A percentile compares a stretch with the other conserved stretches of the same genome.
phyloP scores from a whole-genome alignment of 192 early-diverging fungal species.

The Backusella circina region DNA sequence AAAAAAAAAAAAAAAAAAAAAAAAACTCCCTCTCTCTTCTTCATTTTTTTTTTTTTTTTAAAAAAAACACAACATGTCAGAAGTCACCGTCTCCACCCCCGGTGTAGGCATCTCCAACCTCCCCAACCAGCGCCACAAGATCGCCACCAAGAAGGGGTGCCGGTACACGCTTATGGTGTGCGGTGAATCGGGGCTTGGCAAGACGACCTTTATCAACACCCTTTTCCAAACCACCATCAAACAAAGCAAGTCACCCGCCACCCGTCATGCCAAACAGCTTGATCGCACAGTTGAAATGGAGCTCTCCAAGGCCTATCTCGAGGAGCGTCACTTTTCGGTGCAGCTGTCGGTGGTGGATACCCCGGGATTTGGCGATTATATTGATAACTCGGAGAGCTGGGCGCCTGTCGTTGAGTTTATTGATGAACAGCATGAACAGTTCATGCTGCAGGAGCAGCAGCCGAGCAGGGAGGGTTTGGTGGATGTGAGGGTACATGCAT shows the following conservation, averaged over 20 bases:
- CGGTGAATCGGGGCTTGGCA: conserved; percentile 93
- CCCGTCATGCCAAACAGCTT: conserved; percentile 86
- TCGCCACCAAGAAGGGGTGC: conserved; percentile 87
- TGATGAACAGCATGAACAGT: conserved; percentile 91
- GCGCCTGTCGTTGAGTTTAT: conserved; percentile 93
- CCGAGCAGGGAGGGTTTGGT: conserved; percentile 78
- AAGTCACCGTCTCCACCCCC: background rate
- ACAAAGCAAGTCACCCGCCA: conserved; percentile 22
- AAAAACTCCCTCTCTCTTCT: background rate
- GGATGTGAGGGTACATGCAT: conserved; percentile 92
- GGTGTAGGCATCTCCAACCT: conserved; percentile 87
- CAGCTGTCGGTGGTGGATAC: conserved; percentile 95
- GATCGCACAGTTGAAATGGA: conserved; percentile 98
- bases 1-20: background rate
- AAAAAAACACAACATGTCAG: conserved; percentile 26
- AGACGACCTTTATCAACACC: conserved; percentile 97
- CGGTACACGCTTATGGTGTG: conserved; percentile 96
- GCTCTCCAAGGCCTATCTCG: conserved; percentile 95
- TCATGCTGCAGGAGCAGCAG: conserved; percentile 89
- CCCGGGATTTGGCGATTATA: conserved; percentile 96
- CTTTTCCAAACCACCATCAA: conserved; percentile 79
- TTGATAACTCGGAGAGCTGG: conserved; percentile 96
- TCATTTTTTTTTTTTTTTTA: background rate
- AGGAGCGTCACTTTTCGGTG: conserved; percentile 92
- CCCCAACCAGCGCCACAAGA: conserved; percentile 90